phyloP scores from a whole-genome alignment of 345 rosid genomes.

The Arabidopsis suecica region DNA sequence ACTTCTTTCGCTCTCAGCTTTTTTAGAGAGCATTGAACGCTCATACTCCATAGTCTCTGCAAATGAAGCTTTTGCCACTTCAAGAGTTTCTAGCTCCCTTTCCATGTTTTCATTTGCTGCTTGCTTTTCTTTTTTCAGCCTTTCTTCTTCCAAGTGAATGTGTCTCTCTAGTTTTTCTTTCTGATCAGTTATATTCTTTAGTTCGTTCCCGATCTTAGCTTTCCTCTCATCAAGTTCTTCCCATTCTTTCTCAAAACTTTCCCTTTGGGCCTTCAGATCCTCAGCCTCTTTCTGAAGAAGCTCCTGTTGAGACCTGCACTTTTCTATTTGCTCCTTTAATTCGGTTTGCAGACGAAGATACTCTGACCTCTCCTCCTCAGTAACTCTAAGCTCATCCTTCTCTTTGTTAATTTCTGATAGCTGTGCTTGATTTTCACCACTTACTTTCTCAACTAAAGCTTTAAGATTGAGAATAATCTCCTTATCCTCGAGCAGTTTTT shows the following conservation, averaged over 20 bases:
- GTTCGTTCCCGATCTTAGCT: conserved; percentile 59
- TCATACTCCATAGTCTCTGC: conserved; percentile 79
- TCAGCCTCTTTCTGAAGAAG: conserved; percentile 82
- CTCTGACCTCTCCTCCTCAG: conserved; percentile 83
- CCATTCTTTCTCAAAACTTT: conserved; percentile 95
- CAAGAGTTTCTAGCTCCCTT: conserved; percentile 71
- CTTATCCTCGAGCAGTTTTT: conserved; percentile 56
- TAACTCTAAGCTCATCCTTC: conserved; percentile 64
- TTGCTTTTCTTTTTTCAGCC: conserved; percentile 66
- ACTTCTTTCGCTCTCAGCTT: conserved; percentile 75
- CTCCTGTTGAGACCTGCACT: conserved; percentile 76
- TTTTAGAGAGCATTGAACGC: conserved; percentile 57
- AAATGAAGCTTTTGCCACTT: conserved; percentile 73
- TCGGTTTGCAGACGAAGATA: conserved; percentile 74
- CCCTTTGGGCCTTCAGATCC: conserved; percentile 83
- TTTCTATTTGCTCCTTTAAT: conserved; percentile 74
- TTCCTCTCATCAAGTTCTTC: conserved; percentile 86
- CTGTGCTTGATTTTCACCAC: conserved; percentile 65
- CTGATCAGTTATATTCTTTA: conserved; percentile 55
- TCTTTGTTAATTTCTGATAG: conserved; percentile 64
- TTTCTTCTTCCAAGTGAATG: conserved; percentile 71
- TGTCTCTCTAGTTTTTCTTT: conserved; percentile 70
- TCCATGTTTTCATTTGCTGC: conserved; percentile 55
- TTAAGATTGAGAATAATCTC: conserved; percentile 60
- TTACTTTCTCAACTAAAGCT: conserved; percentile 71